A percentile compares a stretch with the other conserved stretches of the same genome.
phyloP scores from a whole-genome alignment of 2,329 filamentous ascomycete species.

The Colletotrichum lini region DNA sequence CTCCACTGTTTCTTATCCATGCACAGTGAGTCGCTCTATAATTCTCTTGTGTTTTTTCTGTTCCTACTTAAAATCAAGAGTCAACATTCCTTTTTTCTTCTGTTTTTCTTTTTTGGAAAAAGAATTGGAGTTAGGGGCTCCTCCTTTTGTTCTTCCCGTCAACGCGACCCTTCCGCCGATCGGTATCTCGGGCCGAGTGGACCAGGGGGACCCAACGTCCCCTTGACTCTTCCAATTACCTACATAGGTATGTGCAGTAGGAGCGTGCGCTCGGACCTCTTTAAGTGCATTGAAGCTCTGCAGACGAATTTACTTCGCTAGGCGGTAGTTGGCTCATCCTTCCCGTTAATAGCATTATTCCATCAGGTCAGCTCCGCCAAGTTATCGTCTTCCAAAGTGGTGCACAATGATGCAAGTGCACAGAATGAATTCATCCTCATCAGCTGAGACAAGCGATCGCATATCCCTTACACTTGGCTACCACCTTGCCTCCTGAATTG shows the following conservation, averaged over 20 bases:
- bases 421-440: not conserved
- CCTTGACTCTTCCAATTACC: slow-evolving; percentile 5
- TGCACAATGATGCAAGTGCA: not conserved
- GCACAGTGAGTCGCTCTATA: too few species aligned
- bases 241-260: not conserved
- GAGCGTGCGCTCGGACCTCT: slow-evolving; percentile 15
- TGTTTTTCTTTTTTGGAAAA: too few species aligned
- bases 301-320: slow-evolving; percentile 1
- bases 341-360: not conserved
- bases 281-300: slow-evolving; percentile 27
- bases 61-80: too few species aligned
- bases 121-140: too few species aligned
- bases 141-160: too few species aligned
- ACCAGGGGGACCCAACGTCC: slow-evolving; percentile 16
- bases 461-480: too few species aligned
- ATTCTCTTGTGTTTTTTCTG: too few species aligned
- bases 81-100: too few species aligned
- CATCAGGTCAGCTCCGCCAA: not conserved
- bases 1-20: too few species aligned
- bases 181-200: not conserved
- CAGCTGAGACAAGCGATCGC: not conserved
- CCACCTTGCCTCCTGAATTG: not conserved
- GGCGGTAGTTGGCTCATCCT: slow-evolving; percentile 3
- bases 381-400: not conserved
- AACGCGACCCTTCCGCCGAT: too few species aligned